Evolutionary conservation across 106 monocot genomes (phyloP).

Genomic region (Triglochin maritima): DNA sequence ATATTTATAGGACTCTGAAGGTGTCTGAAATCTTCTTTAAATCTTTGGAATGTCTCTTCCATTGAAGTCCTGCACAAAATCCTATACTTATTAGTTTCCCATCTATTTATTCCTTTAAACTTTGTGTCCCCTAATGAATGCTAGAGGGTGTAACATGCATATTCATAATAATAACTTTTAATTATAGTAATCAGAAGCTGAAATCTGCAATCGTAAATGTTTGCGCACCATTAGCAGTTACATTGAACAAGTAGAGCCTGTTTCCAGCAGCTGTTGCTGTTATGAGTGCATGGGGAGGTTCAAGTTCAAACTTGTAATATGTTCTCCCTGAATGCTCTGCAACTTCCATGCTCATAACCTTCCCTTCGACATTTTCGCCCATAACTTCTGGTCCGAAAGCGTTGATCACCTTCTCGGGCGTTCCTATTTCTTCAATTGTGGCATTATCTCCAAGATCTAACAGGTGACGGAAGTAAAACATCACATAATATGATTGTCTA

Average conservation of each 20-base stretch:
- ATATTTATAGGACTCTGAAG: slow-evolving; percentile 45
- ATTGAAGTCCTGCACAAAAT: slow-evolving; percentile 62
- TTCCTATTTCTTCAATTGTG: slow-evolving; percentile 59
- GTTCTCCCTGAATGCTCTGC: slow-evolving; percentile 60
- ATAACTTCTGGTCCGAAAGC: slow-evolving; percentile 94
- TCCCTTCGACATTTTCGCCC: slow-evolving; percentile 92
- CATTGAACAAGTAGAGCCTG: slow-evolving; percentile 70
- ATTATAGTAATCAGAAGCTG: no score
- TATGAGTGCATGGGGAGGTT: slow-evolving; percentile 78
- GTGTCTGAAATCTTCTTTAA: slow-evolving; percentile 71
- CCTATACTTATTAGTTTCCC: background rate
- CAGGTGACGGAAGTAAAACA: background rate
- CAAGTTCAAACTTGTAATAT: slow-evolving; percentile 82
- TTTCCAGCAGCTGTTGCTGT: slow-evolving; percentile 95
- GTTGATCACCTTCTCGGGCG: slow-evolving; percentile 73
- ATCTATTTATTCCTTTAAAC: background rate
- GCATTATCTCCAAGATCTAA: slow-evolving; percentile 55
- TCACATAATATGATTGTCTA: background rate
- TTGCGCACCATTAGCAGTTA: slow-evolving; percentile 47
- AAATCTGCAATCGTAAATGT: background rate
- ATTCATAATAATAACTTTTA: no score
- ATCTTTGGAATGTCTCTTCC: slow-evolving; percentile 75
- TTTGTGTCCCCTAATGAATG: no score
- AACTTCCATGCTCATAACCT: slow-evolving; percentile 51
- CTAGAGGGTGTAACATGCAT: no score